Base-by-base conservation (phyloP, 2,329 filamentous ascomycete species). In the Epichloe sylvatica region DNA sequence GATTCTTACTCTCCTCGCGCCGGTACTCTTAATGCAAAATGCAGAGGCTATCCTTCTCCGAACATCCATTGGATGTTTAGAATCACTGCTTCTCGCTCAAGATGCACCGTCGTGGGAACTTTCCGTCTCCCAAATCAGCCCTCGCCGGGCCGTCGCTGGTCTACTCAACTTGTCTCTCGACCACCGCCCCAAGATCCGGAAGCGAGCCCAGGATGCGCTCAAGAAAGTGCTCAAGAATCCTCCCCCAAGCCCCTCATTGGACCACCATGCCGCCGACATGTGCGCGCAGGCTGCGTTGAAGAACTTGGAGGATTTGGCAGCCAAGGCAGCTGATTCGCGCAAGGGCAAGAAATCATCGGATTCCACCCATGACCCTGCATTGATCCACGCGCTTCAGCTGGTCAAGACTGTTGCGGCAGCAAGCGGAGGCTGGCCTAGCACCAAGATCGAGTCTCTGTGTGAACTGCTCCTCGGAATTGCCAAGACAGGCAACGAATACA, bases 221-320 rank as follows among this genome's bases (percentile, higher is more conserved):
- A 81, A 83, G 48, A 86, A 83, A 55, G 81, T 98, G 4, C 76
- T 98, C 51, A 83, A 83, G 65, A 84, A 81, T 53, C 86, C 89
- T 8, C 92, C 92, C 90, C 90, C 91, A 0, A 95, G 87, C 55
- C 92, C 92, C 1, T 90, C 87, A 3, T 70, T 96, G 53, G 92
- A 98, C 57, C 92, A 98, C 63, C 92, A 92, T 1, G 92, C 89
- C 25, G 86, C 91, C 44, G 90, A 95, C 63, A 91, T 97, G 81
- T 97, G 91, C 69, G 92, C 92, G 17, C 87, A 95, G 66, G 90
- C 86, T 25, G 87, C 88, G 21, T 75, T 96, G 68, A 81, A 81
- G 66, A 89, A 83, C 64, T 71, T 97, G 54, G 78, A 81, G 57
- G 83, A 90, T 54, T 75, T 94, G 47, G 81, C 85, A 2, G 69